A percentile compares a stretch with the other conserved stretches of the same genome.
Conservation (phyloP, 768 basidiomycete species). For the Lentinula aciculospora region DNA sequence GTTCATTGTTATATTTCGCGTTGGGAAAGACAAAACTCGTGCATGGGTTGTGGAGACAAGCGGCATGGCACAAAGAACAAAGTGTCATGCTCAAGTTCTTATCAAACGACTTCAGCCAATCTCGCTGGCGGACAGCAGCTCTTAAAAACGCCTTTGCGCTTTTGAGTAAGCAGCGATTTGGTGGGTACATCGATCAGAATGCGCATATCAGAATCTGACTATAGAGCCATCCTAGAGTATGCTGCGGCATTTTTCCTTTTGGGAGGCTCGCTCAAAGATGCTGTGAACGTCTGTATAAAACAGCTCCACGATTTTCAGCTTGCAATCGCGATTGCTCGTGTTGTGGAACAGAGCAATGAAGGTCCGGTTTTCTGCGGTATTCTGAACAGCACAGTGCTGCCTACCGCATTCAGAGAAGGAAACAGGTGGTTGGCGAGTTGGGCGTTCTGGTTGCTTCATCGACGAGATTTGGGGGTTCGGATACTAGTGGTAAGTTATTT, state of each 20-base stretch:
- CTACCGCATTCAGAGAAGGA: constrained; percentile 78
- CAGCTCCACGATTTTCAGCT: constrained; percentile 89
- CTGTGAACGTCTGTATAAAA: constrained; percentile 83
- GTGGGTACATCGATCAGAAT: constrained; percentile 36
- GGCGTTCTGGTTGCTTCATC: constrained; percentile 93
- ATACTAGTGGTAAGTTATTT: constrained; percentile 68
- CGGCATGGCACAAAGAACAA: constrained; percentile 91
- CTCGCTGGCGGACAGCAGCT: constrained; percentile 89
- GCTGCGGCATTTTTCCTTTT: constrained; percentile 98
- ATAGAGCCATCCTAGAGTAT: constrained; percentile 55
- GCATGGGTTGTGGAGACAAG: constrained; percentile 93
- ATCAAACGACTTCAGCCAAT: constrained; percentile 78
- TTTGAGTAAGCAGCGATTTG: constrained; percentile 85
- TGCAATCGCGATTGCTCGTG: constrained; percentile 79
- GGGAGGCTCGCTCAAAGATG: constrained; percentile 83
- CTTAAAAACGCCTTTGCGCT: constrained; percentile 95
- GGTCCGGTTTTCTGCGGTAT: constrained; percentile 73
- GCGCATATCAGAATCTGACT: constrained; percentile 6
- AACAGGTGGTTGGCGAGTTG: constrained; percentile 93
- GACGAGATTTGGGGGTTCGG: constrained; percentile 85
- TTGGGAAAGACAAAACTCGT: constrained; percentile 89
- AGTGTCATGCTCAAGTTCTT: constrained; percentile 86
- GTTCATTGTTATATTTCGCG: constrained; percentile 93
- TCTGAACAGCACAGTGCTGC: constrained; percentile 70
- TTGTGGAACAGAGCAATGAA: constrained; percentile 77